Conservation (phyloP, 805 yeast genomes). For the Isabelozyma gotoi region DNA sequence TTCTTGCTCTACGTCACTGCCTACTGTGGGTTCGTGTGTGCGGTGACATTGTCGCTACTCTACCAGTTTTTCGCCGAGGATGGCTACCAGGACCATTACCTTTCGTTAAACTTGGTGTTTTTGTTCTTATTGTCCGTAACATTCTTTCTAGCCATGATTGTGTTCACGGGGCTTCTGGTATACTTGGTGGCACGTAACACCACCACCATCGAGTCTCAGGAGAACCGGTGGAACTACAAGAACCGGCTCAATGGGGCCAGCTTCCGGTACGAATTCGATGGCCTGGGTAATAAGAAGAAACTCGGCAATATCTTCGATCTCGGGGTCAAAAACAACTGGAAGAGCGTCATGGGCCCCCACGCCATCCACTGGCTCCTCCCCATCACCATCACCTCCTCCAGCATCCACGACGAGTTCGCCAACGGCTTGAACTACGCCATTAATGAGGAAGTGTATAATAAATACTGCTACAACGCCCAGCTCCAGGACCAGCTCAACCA, state of each 20-base stretch:
- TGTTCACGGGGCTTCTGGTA: constrained; percentile 55
- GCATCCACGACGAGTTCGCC: constrained; percentile 15
- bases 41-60: constrained; percentile 40
- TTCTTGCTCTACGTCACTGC: constrained; percentile 56
- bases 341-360: constrained; percentile 66
- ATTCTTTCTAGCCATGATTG: constrained; percentile 40
- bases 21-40: constrained; percentile 44
- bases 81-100: constrained; percentile 40
- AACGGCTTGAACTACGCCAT: constrained; percentile 56
- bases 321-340: constrained; percentile 65
- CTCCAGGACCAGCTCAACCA: constrained; percentile 46
- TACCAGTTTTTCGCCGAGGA: constrained; percentile 47
- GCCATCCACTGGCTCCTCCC: constrained; percentile 78
- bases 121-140: constrained; percentile 60
- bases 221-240: constrained; percentile 46
- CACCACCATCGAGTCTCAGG: constrained; percentile 82
- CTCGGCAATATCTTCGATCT: constrained; percentile 75
- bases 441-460: constrained; percentile 41
- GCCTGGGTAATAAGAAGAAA: constrained; percentile 37
- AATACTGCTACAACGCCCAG: constrained; percentile 38
- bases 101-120: constrained; percentile 59
- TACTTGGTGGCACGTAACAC: constrained; percentile 62
- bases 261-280: constrained; percentile 35
- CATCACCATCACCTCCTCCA: constrained; percentile 15
- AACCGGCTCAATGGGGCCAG: constrained; percentile 24